phyloP scores from a whole-genome alignment of 441 rosid species.

The Mallotus japonicus region DNA sequence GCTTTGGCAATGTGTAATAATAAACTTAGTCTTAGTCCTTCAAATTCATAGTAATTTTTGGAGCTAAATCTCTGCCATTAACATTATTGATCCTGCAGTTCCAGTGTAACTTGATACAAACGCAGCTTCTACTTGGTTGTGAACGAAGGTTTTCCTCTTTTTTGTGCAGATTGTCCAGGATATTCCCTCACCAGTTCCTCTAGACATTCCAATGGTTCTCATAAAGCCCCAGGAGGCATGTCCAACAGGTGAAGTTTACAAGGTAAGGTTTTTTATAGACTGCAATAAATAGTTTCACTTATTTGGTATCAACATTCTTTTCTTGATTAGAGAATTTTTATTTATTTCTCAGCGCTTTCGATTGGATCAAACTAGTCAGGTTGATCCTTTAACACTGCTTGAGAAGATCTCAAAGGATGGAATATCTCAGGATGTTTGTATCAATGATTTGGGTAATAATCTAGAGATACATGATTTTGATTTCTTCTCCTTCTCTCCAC shows the following conservation, averaged over 20 bases:
- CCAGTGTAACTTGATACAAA: background rate
- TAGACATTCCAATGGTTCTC: conserved; percentile 76
- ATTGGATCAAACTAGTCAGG: conserved; percentile 65
- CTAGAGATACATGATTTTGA: conserved; percentile 14
- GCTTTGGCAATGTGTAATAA: background rate
- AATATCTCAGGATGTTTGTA: conserved; percentile 78
- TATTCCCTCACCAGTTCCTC: conserved; percentile 66
- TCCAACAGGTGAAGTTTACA: conserved; percentile 93
- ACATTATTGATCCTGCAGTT: background rate
- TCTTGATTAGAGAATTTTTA: conserved; percentile 20
- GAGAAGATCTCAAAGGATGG: conserved; percentile 71
- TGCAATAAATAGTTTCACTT: background rate
- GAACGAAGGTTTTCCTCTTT: conserved; percentile 16
- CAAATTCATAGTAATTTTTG: background rate
- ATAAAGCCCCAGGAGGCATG: conserved; percentile 89
- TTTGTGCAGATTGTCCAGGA: conserved; percentile 74
- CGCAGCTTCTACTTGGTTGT: background rate
- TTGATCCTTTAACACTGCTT: conserved; percentile 69
- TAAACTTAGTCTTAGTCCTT: background rate
- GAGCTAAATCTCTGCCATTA: background rate
- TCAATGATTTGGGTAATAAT: conserved; percentile 84
- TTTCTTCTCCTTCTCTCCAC: background rate
- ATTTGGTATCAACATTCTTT: background rate
- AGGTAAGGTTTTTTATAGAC: conserved; percentile 40
- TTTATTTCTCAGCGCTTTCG: conserved; percentile 52